Evolutionary conservation across 257 asterid species (phyloP).

Genomic region (Anisodus tanguticus): DNA sequence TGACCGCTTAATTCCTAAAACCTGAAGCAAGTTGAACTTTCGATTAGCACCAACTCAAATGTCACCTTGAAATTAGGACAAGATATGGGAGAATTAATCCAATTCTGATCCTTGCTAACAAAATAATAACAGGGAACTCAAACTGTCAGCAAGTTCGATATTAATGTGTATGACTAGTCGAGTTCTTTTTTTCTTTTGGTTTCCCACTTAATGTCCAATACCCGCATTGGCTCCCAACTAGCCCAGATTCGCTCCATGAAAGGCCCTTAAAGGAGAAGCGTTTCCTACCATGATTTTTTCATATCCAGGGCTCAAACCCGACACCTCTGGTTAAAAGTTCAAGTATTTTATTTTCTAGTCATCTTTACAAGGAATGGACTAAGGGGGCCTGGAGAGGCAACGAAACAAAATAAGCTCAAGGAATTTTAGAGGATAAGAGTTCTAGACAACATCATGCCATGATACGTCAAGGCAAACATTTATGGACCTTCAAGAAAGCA

Average conservation of each 20-base stretch:
- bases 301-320: too few relatives aligned
- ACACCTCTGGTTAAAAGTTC: too few relatives aligned
- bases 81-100: neutral
- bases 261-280: too few relatives aligned
- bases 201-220: too few relatives aligned
- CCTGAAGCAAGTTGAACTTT: conserved; percentile 41
- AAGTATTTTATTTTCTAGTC: too few relatives aligned
- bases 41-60: neutral
- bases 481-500: neutral
- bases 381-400: neutral
- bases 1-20: conserved; percentile 78
- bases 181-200: neutral
- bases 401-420: too few relatives aligned
- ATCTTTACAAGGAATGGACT: too few relatives aligned
- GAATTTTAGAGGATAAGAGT: neutral
- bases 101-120: neutral
- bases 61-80: neutral
- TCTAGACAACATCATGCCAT: neutral
- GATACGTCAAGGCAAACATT: neutral
- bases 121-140: neutral
- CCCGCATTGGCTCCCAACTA: neutral
- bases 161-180: neutral
- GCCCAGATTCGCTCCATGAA: too few relatives aligned
- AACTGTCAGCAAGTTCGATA: neutral
- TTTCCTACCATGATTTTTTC: too few relatives aligned